A percentile compares a stretch with the other conserved stretches of the same genome.
phyloP scores from a whole-genome alignment of 192 early-diverging fungal species.

The Chytriomyces sp. region DNA sequence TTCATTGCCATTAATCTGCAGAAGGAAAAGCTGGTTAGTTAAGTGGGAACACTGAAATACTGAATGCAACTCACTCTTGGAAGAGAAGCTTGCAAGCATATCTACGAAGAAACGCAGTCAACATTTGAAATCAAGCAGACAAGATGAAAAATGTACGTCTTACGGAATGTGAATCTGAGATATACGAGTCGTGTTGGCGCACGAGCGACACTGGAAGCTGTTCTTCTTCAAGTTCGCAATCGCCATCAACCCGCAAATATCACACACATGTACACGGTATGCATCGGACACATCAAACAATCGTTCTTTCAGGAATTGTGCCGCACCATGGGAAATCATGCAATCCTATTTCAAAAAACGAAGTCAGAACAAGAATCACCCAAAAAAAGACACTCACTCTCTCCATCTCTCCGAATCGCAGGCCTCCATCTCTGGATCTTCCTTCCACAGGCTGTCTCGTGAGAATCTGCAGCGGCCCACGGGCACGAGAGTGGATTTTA shows the following conservation, averaged over 20 bases:
- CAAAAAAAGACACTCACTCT: conserved; percentile 56
- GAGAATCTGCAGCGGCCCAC: conserved; percentile 96
- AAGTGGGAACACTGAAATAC: background rate
- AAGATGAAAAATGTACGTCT: background rate
- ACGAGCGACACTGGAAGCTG: conserved; percentile 90
- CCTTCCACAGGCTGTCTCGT: conserved; percentile 99
- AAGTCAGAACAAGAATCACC: background rate
- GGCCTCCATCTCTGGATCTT: conserved; percentile 94
- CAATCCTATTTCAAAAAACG: conserved; percentile 8
- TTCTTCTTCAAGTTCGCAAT: conserved; percentile 93
- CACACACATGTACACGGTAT: conserved; percentile 98
- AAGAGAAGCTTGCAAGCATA: conserved; percentile 96
- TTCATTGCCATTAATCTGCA: conserved; percentile 93
- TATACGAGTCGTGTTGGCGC: conserved; percentile 95
- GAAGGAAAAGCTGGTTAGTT: background rate
- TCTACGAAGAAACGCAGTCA: background rate
- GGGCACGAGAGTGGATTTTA: conserved; percentile 94
- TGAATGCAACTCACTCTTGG: conserved; percentile 70
- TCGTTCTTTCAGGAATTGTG: conserved; percentile 98
- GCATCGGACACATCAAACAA: conserved; percentile 98
- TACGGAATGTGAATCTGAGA: conserved; percentile 96
- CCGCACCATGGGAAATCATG: conserved; percentile 54
- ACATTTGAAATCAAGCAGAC: background rate
- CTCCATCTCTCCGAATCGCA: conserved; percentile 99
- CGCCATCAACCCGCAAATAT: conserved; percentile 97